Percentiles rank a stretch among this genome's conserved stretches.
Evolutionary conservation across 306 rosid species (phyloP).

Genomic region (Cotoneaster glaucophyllus): DNA sequence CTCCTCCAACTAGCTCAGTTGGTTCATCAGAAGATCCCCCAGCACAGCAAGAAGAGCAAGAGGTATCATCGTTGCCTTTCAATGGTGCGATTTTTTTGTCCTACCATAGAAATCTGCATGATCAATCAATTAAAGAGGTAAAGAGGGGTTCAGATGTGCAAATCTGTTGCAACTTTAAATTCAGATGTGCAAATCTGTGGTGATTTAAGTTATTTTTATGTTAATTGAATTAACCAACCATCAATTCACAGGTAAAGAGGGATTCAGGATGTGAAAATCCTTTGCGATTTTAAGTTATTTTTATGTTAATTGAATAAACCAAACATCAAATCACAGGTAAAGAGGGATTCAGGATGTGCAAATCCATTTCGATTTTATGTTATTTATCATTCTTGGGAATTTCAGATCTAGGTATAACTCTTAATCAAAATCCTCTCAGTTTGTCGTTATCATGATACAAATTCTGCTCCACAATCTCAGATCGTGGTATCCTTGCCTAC

Average conservation of each 20-base stretch:
- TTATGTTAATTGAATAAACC: not conserved
- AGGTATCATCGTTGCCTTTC: conserved; percentile 2
- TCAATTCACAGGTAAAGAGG: not conserved
- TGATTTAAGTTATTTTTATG: not conserved
- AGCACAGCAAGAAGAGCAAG: conserved; percentile 7
- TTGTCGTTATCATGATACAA: not conserved
- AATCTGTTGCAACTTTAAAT: too few relatives aligned
- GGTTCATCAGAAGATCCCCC: not conserved
- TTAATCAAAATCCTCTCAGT: not conserved
- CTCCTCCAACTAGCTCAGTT: not conserved
- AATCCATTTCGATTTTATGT: not conserved
- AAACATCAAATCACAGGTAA: not conserved
- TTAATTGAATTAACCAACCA: not conserved
- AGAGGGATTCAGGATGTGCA: not conserved
- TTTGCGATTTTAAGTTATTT: not conserved
- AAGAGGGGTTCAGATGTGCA: not conserved
- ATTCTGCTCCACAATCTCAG: not conserved
- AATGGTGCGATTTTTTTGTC: not conserved
- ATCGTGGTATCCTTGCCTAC: not conserved
- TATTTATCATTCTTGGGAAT: not conserved
- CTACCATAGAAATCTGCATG: not conserved
- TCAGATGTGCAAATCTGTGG: not conserved
- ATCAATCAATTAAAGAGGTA: not conserved
- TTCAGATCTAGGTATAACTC: not conserved
- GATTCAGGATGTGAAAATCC: not conserved